phyloP scores from a whole-genome alignment of 2,329 filamentous ascomycete species.

The Xylaria sp. region DNA sequence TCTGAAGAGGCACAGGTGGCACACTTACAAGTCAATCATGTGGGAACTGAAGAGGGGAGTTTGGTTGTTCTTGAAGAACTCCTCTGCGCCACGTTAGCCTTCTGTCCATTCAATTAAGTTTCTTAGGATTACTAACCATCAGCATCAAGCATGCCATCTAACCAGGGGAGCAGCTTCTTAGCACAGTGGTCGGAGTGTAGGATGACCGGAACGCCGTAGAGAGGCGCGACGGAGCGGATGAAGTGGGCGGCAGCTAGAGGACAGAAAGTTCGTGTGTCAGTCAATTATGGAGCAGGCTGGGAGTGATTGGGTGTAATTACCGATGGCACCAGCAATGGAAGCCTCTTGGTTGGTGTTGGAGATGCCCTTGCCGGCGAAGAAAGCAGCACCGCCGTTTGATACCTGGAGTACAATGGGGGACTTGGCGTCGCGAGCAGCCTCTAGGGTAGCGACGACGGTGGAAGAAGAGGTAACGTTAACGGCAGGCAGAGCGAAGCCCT shows the following conservation, averaged over 20 bases:
- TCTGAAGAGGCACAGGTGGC: not conserved
- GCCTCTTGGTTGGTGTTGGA: conserved; percentile 82
- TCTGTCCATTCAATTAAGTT: not conserved
- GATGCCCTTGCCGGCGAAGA: conserved; percentile 90
- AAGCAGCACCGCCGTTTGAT: conserved; percentile 91
- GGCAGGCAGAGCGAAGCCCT: conserved; percentile 87
- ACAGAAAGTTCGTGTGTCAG: conserved; percentile 9
- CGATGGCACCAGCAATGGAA: conserved; percentile 82
- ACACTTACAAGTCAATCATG: conserved; percentile 87
- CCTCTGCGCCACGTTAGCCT: conserved; percentile 64
- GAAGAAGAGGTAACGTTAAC: conserved; percentile 95
- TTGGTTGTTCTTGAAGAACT: conserved; percentile 91
- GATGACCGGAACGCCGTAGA: conserved; percentile 89
- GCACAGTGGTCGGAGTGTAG: conserved; percentile 98
- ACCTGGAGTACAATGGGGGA: conserved; percentile 91
- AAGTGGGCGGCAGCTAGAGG: conserved; percentile 80
- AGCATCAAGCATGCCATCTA: conserved; percentile 76
- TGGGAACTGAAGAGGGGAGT: conserved; percentile 94
- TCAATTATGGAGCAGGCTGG: not conserved
- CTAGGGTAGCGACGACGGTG: conserved; percentile 82
- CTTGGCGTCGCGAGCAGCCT: conserved; percentile 92
- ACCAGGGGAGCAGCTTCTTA: conserved; percentile 98
- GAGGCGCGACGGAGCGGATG: conserved; percentile 84
- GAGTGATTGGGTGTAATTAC: conserved; percentile 11
- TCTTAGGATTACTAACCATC: conserved; percentile 17